Evolutionary conservation across 208 protist species (phyloP).

Genomic region (Trypanosoma lewisi): DNA sequence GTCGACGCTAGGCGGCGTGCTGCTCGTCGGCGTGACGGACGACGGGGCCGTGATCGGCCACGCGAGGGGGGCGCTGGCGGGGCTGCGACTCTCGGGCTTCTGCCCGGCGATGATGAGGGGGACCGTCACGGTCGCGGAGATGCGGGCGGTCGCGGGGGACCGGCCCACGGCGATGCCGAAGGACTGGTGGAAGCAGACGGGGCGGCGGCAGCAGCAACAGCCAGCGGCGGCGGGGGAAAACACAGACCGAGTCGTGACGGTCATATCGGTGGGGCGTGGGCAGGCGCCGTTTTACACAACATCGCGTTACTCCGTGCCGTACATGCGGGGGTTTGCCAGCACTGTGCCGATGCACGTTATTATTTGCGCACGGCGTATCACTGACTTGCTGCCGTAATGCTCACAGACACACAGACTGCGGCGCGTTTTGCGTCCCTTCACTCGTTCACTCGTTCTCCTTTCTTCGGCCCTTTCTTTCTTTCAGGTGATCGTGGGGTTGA

Average conservation of each 20-base stretch:
- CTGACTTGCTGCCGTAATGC: conserved; percentile 35
- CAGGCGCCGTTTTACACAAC: conserved; percentile 77
- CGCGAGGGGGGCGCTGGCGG: conserved; percentile 34
- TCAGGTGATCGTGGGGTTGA: too few species aligned
- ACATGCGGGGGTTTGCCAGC: conserved; percentile 73
- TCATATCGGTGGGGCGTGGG: conserved; percentile 60
- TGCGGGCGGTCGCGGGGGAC: conserved; percentile 39
- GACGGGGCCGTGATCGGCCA: conserved; percentile 64
- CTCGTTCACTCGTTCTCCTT: too few species aligned
- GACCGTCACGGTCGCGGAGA: conserved; percentile 49
- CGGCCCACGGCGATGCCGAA: conserved; percentile 34
- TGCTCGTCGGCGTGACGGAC: conserved; percentile 78
- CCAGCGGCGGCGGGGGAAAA: not conserved
- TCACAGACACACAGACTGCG: not conserved
- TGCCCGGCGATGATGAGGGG: conserved; percentile 84
- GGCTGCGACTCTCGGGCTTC: conserved; percentile 68
- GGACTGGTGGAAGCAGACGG: conserved; percentile 68
- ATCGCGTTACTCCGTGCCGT: conserved; percentile 53
- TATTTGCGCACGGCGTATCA: conserved; percentile 47
- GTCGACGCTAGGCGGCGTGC: conserved; percentile 59
- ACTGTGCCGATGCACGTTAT: conserved; percentile 59
- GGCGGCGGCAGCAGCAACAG: not conserved
- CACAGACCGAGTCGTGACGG: conserved; percentile 52
- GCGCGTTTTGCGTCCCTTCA: not conserved
- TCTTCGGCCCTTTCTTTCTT: too few species aligned